Percentiles rank a stretch among this genome's conserved stretches.
Evolutionary conservation across 805 yeast genomes (phyloP).

Genomic region (Vanderwaltozyma polyspora): DNA sequence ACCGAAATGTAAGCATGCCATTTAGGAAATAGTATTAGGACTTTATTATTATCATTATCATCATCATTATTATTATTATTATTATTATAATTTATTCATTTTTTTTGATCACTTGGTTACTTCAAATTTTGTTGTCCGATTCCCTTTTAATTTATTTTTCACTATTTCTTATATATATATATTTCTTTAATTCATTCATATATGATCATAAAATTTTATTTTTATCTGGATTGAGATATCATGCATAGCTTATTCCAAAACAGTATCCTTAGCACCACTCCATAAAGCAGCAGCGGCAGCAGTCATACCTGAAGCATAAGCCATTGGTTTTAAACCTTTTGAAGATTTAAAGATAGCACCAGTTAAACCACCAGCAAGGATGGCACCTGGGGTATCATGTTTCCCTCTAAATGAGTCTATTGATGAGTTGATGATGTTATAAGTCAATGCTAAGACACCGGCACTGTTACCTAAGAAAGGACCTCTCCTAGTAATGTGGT

Average conservation of each 20-base stretch:
- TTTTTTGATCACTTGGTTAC: no score
- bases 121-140: no score
- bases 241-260: conserved; percentile 8
- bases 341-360: conserved; percentile 87
- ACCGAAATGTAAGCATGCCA: no score
- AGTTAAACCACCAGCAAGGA: conserved; percentile 81
- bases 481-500: conserved; percentile 89
- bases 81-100: no score
- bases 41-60: no score
- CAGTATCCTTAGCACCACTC: conserved; percentile 61
- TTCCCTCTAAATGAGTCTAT: conserved; percentile 75
- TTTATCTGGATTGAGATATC: no score
- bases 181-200: no score
- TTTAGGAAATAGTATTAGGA: no score
- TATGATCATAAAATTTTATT: no score
- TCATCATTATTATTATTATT: no score
- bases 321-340: conserved; percentile 80
- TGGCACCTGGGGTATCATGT: conserved; percentile 77
- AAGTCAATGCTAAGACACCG: conserved; percentile 83
- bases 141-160: no score
- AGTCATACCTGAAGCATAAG: conserved; percentile 70
- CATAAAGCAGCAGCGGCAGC: conserved; percentile 88
- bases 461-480: conserved; percentile 93
- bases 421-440: conserved; percentile 72
- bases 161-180: no score